Evolutionary conservation across 306 rosid genomes (phyloP).

Genomic region (Glycyrrhiza uralensis): DNA sequence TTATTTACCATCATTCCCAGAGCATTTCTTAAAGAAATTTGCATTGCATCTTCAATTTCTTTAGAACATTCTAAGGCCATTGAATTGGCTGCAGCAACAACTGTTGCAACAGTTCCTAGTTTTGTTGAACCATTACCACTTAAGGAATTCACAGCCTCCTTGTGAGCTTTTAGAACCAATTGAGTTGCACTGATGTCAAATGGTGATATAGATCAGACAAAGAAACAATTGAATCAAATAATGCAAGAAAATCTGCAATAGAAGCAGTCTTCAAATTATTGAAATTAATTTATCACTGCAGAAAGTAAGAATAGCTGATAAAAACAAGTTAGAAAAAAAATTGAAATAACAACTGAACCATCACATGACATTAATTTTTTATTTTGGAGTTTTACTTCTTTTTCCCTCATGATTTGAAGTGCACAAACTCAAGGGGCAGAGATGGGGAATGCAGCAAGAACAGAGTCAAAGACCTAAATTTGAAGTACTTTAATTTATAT

Average conservation of each 20-base stretch:
- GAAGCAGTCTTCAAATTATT: neutral
- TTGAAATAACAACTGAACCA: too few relatives aligned
- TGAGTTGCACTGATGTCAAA: constrained; percentile 72
- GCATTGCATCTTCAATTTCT: constrained; percentile 98
- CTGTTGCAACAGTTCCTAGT: constrained; percentile 95
- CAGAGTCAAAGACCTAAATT: too few relatives aligned
- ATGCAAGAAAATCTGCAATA: constrained; percentile 4
- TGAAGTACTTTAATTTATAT: too few relatives aligned
- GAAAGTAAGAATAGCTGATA: constrained; percentile 19
- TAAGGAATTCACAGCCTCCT: constrained; percentile 94
- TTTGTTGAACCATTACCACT: constrained; percentile 91
- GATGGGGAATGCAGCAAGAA: too few relatives aligned
- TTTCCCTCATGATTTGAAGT: too few relatives aligned
- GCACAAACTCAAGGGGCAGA: too few relatives aligned
- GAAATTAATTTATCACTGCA: neutral
- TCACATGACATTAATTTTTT: too few relatives aligned
- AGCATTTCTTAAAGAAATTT: constrained; percentile 87
- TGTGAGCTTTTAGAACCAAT: constrained; percentile 95
- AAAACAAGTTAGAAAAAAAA: too few relatives aligned
- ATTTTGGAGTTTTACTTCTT: too few relatives aligned
- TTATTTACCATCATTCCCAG: constrained; percentile 75
- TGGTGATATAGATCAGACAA: constrained; percentile 18
- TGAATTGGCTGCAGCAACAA: constrained; percentile 96
- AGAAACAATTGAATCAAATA: neutral
- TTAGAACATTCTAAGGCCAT: constrained; percentile 88